phyloP scores from a whole-genome alignment of 75 land plant species.

The Chamaecyparis obtusa region DNA sequence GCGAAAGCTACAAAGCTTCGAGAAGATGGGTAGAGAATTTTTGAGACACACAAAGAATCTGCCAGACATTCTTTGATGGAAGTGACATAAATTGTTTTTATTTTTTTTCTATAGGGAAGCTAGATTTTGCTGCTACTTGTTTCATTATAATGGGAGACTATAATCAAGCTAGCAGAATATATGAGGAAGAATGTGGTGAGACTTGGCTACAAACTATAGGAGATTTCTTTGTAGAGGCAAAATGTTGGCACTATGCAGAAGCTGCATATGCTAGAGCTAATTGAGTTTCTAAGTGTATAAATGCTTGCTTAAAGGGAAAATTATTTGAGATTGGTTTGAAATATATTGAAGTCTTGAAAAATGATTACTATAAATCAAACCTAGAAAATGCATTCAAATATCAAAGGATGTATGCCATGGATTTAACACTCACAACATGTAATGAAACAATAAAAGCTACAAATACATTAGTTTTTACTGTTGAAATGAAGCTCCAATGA shows the following conservation, averaged over 20 bases:
- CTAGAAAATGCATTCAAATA: too few relatives aligned
- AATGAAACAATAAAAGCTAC: too few relatives aligned
- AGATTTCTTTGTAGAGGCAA: conserved; percentile 53
- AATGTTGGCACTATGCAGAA: conserved; percentile 46
- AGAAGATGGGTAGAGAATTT: conserved; percentile 30
- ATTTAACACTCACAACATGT: too few relatives aligned
- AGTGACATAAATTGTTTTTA: conserved; percentile 64
- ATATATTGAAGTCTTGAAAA: conserved; percentile 8
- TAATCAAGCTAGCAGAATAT: conserved; percentile 16
- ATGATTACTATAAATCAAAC: not conserved
- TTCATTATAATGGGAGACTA: too few relatives aligned
- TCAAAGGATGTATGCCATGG: too few relatives aligned
- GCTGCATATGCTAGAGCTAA: conserved; percentile 41
- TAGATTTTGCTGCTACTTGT: too few relatives aligned
- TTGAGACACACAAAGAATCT: conserved; percentile 20
- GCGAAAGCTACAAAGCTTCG: conserved; percentile 51
- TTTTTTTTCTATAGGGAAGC: conserved; percentile 16
- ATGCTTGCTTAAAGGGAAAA: conserved; percentile 20
- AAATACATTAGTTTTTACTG: too few relatives aligned
- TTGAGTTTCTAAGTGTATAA: not conserved
- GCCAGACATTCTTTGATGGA: conserved; percentile 21
- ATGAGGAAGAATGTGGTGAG: conserved; percentile 40
- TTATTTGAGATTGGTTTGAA: conserved; percentile 16
- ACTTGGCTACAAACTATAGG: conserved; percentile 43
- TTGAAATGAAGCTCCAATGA: too few relatives aligned